Evolutionary conservation across 495 filamentous ascomycete species (phyloP).

Genomic region (Neurospora pannonica): DNA sequence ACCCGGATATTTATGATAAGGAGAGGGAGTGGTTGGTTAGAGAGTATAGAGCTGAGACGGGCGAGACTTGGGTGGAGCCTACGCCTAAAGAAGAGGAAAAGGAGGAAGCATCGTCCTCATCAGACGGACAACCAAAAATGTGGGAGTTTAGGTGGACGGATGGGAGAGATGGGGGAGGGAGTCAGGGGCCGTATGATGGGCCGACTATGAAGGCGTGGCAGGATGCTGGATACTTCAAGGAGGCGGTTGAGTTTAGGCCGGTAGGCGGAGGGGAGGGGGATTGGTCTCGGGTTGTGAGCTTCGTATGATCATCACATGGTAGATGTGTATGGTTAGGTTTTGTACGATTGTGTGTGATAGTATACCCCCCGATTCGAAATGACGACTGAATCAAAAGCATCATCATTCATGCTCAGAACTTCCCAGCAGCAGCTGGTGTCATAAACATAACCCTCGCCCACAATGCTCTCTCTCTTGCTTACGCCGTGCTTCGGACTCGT

Average conservation of each 20-base stretch:
- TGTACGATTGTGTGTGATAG: not conserved
- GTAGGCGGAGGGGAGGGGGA: slow-evolving; percentile 40
- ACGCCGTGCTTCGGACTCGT: not conserved
- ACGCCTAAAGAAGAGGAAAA: slow-evolving; percentile 14
- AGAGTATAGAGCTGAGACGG: slow-evolving; percentile 78
- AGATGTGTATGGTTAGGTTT: not conserved
- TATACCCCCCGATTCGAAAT: not conserved
- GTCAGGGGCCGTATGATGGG: slow-evolving; percentile 80
- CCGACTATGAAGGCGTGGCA: slow-evolving; percentile 81
- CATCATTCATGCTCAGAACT: not conserved
- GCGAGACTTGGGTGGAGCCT: slow-evolving; percentile 77
- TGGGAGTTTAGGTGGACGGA: slow-evolving; percentile 95
- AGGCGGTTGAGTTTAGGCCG: slow-evolving; percentile 79
- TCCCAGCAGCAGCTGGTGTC: not conserved
- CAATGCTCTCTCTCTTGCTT: not conserved
- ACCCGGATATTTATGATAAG: slow-evolving; percentile 80
- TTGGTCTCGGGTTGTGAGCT: slow-evolving; percentile 56
- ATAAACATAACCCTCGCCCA: not conserved
- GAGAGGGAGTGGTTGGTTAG: slow-evolving; percentile 77
- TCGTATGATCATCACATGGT: slow-evolving; percentile 38
- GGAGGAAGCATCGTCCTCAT: not conserved
- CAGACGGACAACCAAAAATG: slow-evolving; percentile 31
- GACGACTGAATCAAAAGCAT: not conserved
- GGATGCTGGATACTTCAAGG: slow-evolving; percentile 85
- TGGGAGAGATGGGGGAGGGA: slow-evolving; percentile 67